These are phyloP conservation scores for Beauveria brongniartii DNA, from an alignment of 2,329 filamentous ascomycete genomes.

Conservation along the genomic window DNA sequence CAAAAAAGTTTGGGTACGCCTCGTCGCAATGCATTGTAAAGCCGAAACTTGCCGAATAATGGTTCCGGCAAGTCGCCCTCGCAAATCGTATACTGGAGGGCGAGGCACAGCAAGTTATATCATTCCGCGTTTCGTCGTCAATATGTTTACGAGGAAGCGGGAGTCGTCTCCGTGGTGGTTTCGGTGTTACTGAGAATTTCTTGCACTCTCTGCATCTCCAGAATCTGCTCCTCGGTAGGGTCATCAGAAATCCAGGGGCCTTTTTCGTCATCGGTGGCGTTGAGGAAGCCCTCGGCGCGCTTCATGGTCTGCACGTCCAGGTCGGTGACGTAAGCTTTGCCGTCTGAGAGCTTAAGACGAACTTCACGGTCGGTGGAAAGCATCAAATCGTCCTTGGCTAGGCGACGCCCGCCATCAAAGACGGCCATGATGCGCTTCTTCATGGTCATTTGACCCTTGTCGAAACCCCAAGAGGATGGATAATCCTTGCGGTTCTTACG, in stretches of 20 bases:
- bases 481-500: conserved; percentile 93
- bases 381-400: conserved; percentile 99
- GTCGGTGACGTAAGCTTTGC: conserved; percentile 80
- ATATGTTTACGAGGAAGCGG: not conserved
- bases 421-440: conserved; percentile 94
- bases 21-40: conserved; percentile 10
- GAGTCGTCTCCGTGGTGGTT: not conserved
- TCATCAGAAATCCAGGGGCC: conserved; percentile 75
- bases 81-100: conserved; percentile 6
- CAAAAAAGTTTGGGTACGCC: conserved; percentile 7
- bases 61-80: not conserved
- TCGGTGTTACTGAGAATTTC: conserved; percentile 31
- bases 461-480: conserved; percentile 86
- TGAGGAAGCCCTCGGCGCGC: conserved; percentile 75
- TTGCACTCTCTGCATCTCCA: conserved; percentile 55
- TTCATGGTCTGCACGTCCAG: conserved; percentile 85
- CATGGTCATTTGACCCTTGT: conserved; percentile 91
- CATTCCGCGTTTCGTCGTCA: not conserved
- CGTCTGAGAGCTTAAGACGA: conserved; percentile 68
- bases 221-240: conserved; percentile 51
- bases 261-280: conserved; percentile 77
- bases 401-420: conserved; percentile 76
- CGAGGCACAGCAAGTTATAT: conserved; percentile 3
- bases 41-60: not conserved
- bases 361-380: conserved; percentile 92